Evolutionary conservation across 495 filamentous ascomycete genomes (phyloP).

Genomic region (Lophiostoma macrostomum): DNA sequence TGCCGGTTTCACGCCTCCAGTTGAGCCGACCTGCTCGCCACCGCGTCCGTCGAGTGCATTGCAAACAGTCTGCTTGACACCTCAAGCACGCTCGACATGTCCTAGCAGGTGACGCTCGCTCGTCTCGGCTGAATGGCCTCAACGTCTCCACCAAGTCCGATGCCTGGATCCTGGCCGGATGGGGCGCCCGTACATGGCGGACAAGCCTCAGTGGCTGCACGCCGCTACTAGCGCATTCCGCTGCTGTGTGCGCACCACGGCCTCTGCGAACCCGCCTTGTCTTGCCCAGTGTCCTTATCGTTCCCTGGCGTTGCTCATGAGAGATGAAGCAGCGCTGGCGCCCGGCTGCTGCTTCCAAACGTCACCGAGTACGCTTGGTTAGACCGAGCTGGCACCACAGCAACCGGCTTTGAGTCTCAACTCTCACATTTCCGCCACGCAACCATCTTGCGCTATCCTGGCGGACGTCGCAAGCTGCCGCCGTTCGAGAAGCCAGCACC

Average conservation of each 20-base stretch:
- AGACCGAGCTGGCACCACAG: neutral
- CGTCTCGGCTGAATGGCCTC: conserved; percentile 18
- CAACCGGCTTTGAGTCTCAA: neutral
- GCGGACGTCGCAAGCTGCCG: conserved; percentile 8
- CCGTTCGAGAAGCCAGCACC: neutral
- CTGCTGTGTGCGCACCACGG: too few relatives aligned
- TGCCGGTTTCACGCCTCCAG: too few relatives aligned
- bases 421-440: neutral
- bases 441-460: conserved; percentile 1
- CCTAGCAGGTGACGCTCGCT: neutral
- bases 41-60: neutral
- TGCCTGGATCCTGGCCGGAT: conserved; percentile 2
- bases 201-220: conserved; percentile 1
- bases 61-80: neutral
- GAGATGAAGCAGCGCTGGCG: too few relatives aligned
- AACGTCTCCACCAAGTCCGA: neutral
- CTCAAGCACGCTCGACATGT: neutral
- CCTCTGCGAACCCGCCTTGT: too few relatives aligned
- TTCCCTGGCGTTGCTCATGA: too few relatives aligned
- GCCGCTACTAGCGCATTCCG: too few relatives aligned
- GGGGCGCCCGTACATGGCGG: too few relatives aligned
- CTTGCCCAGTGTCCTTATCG: too few relatives aligned
- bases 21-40: neutral
- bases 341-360: neutral
- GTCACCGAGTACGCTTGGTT: neutral